Evolutionary conservation across 2,329 filamentous ascomycete species (phyloP), one percentile per base, ranked within the genome.

Genomic region (Botrytis paeoniae): DNA sequence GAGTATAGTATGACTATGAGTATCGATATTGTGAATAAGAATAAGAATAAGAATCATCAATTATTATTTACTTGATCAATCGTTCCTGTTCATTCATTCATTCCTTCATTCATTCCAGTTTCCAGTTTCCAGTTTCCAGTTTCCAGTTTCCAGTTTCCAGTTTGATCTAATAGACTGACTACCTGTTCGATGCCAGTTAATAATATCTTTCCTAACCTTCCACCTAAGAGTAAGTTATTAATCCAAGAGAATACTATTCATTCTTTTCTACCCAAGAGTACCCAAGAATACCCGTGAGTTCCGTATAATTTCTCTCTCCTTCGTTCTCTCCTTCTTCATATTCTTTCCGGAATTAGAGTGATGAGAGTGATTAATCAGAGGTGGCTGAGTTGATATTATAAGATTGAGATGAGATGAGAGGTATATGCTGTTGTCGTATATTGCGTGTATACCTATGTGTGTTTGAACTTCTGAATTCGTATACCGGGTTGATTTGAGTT

Each of bases 381-480:
- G 64, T 68, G 64, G 64, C 64, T 68, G 64, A 68, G 64, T n/a
- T 39, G 62, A 64, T 35, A 54, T 48, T 43, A 48, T 35, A 64
- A 54, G 51, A 54, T 54, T 68, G 37, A 54, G 35, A 68, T 54
- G 64, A 41, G 35, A 68, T 66, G 45, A 39, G 43, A 66, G 25
- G 7, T 20, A 41, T 12, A 37, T 37, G 29, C 60, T 4, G 35
- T 25, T 16, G 60, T 39, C 22, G 35, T 54, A 54, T 54, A 29
- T 54, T 18, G 48, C 48, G 48, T n/a, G 48, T 54, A 7, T 54
- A n/a, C 22, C 22, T 51, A 14, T 16, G 35, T 10, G 12, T 63
- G 16, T 63, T 63, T 4, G 25, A 2, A 54, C 51, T 54, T 29
- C n/a, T n/a, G 61, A 63, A 63, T 63, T n/a, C n/a, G n/a, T 29